Percentiles rank a stretch among this genome's conserved stretches.
Evolutionary conservation across 352 stramenopile species (phyloP).

Genomic region (Globisporangium viniferum): DNA sequence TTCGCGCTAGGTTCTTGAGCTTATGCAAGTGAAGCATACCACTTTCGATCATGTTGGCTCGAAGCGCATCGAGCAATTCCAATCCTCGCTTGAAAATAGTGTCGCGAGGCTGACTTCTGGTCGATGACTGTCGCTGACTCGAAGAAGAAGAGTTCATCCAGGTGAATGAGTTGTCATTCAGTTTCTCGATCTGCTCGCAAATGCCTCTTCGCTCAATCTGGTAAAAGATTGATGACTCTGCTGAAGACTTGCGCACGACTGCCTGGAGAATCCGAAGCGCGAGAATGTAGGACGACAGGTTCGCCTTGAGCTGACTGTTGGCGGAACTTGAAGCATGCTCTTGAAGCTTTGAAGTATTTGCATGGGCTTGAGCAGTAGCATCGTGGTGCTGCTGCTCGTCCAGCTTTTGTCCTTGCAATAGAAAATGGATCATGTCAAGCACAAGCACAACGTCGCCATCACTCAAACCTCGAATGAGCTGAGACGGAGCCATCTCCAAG

Average conservation of each 20-base stretch:
- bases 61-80: constrained; percentile 50
- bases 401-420: constrained; percentile 46
- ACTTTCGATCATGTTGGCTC: constrained; percentile 68
- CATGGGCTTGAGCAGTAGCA: neutral
- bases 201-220: constrained; percentile 84
- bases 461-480: constrained; percentile 40
- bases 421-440: constrained; percentile 63
- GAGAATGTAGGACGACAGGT: constrained; percentile 64
- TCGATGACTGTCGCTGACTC: constrained; percentile 14
- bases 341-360: neutral
- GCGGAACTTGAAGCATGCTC: neutral
- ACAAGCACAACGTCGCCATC: constrained; percentile 60
- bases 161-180: constrained; percentile 41
- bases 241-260: constrained; percentile 56
- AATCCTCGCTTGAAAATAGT: constrained; percentile 59
- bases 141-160: constrained; percentile 26
- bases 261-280: constrained; percentile 71
- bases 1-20: constrained; percentile 61
- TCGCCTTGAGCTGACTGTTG: constrained; percentile 25
- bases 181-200: constrained; percentile 61
- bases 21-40: constrained; percentile 77
- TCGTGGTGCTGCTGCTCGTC: constrained; percentile 5
- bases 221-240: constrained; percentile 61
- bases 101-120: constrained; percentile 12
- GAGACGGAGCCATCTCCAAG: constrained; percentile 71